Base-by-base conservation (phyloP, 2,329 filamentous ascomycete species). In the Trichoderma koningiopsis region DNA sequence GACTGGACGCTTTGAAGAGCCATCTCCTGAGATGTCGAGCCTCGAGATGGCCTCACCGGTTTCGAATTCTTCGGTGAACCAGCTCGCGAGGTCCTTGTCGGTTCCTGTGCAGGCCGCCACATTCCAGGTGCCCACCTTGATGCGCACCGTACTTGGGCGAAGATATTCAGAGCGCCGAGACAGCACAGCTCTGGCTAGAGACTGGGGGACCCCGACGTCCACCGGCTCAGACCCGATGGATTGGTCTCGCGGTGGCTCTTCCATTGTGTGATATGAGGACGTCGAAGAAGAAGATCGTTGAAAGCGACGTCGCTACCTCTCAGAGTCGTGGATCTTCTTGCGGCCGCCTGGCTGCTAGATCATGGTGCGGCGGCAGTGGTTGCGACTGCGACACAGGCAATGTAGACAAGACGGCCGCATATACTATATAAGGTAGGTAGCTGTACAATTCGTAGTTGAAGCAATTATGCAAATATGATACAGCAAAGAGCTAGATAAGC, bases 61-160 rank as follows among this genome's bases (percentile, higher is more conserved):
- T 6, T 92, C 92, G 75, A 91, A 88, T 19, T 91, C 92, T 13
- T 89, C 84, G 8, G 96, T 86, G 77, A 99, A 97, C 96, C 96
- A 99, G 37, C 87, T 88, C 8, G 89, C 91, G 5, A 99, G 82
- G 77, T 98, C 96, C 73, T 93, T 92, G 79, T 97, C 94, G 0
- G 93, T 94, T 29, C 92, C 93, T 14, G 92, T 89, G 72, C 92
- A 90, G 1, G 91, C 90, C 4, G 94, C 96, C 19, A 97, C 93
- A 80, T 99, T 99, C 96, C 96, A 99, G 0, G 92, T 91, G 53
- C 95, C 96, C 63, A 99, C 86, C 81, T 97, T 97, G 79, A 99
- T 87, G 72, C 90, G 90, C 74, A 97, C 88, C 62, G 87, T 87
- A 77, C 90, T 90, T 55, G 89, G 87, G 47, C 89, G 88, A 31